Evolutionary conservation across 2,329 filamentous ascomycete species (phyloP), one percentile per base, ranked within the genome.

Genomic region (Celoporthe dispersa): DNA sequence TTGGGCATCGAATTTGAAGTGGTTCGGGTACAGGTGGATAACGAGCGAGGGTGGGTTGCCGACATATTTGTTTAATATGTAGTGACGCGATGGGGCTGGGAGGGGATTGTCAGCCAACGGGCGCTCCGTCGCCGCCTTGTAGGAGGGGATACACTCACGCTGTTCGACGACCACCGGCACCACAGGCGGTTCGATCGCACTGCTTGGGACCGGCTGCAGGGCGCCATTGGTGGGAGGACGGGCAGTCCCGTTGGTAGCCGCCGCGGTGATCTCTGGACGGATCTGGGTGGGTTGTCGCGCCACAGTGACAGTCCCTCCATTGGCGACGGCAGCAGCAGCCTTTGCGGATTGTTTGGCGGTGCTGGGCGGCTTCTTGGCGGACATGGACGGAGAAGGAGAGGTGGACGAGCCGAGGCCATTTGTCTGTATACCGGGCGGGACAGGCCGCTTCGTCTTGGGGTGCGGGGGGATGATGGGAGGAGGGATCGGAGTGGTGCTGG

Each of bases 1-100:
- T 80, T 98, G 95, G 76, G 94, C 90, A 75, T 98, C 95, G 81
- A 99, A 97, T 70, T 92, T 90, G 78, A 97, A 98, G 80, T 97
- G 91, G 5, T 88, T 94, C 12, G 90, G 86, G 78, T 98, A 91
- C 41, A 99, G 84, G 79, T 98, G 94, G 33, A 99, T 84, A 65
- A 95, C 89, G 33, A 99, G 84, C 4, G 95, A 98, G 0, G 96
- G 94, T 11, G 91, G 88, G 65, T 86, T 86, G 84, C 93, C 76
- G 81, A 85, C 62, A 51, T 71, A 72, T 53, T 72, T 72, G 31
- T 67, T 69, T 33, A 72, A 55, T 8, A 72, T 67, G 82, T 83
- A 76, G 87, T 89, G 55, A 84, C 65, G 70, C 12, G 61, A 63
- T 39, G 70, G 70, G 48, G 64, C 70, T 72, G 48, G 11, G 35